These are phyloP conservation scores for Fonsecaea nubica DNA, from an alignment of 2,329 filamentous ascomycete species.

Conservation along the genomic window DNA sequence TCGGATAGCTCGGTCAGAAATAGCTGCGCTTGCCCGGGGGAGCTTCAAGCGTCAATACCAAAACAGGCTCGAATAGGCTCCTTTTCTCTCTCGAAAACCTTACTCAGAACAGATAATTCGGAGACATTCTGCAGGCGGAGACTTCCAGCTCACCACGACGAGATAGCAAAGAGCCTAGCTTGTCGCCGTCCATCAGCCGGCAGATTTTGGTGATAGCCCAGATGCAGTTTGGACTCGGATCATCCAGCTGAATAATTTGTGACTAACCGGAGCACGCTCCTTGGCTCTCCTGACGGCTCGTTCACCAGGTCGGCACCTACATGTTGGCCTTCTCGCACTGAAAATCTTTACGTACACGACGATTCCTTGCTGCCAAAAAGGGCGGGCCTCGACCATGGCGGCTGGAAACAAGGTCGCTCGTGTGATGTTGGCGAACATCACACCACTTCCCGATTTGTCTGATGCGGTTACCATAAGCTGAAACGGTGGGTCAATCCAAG, in stretches of 20 bases:
- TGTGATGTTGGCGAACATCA: constrained; percentile 5
- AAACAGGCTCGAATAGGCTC: neutral
- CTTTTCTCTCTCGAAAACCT: constrained; percentile 8
- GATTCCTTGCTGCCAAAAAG: neutral
- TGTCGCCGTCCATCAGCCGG: constrained; percentile 17
- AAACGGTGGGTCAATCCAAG: neutral
- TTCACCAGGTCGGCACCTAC: neutral
- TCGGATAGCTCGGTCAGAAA: constrained; percentile 18
- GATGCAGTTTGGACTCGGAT: constrained; percentile 15
- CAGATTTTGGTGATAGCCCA: constrained; percentile 10
- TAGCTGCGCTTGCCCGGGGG: neutral
- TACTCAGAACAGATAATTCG: constrained; percentile 8
- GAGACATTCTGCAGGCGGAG: constrained; percentile 11
- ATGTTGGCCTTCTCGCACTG: neutral
- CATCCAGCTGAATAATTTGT: constrained; percentile 31
- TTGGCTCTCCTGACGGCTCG: constrained; percentile 18
- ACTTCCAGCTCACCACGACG: constrained; percentile 9
- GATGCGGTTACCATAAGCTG: constrained; percentile 22
- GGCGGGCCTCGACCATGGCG: neutral
- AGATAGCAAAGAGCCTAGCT: constrained; percentile 17
- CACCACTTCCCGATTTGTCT: neutral
- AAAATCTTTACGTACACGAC: constrained; percentile 18
- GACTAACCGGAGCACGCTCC: constrained; percentile 25
- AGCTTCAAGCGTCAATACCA: neutral
- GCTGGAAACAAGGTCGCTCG: neutral